A percentile compares a stretch with the other conserved stretches of the same genome.
Evolutionary conservation across 441 rosid species (phyloP).

Genomic region (Populus hybrid): DNA sequence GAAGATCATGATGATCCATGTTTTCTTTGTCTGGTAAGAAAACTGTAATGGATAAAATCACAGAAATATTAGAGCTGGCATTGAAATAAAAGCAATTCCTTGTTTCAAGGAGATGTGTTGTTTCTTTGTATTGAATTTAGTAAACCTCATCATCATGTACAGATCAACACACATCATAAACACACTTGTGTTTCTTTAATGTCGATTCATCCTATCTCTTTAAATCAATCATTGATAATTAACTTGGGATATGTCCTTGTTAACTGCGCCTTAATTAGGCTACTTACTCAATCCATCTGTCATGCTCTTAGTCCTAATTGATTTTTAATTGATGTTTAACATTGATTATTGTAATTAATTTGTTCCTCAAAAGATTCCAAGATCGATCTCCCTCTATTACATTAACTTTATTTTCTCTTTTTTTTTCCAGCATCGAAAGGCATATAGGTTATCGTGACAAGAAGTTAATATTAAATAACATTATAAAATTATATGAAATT

Average conservation of each 20-base stretch:
- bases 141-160: neutral
- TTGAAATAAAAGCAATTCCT: conserved; percentile 20
- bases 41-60: neutral
- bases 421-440: too few relatives aligned
- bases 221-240: neutral
- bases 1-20: conserved; percentile 16
- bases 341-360: too few relatives aligned
- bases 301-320: neutral
- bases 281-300: neutral
- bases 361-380: too few relatives aligned
- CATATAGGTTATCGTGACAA: neutral
- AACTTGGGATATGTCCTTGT: neutral
- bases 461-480: neutral
- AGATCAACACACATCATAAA: conserved; percentile 13
- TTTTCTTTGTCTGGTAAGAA: conserved; percentile 4
- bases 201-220: neutral
- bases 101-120: conserved; percentile 26
- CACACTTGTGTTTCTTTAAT: neutral
- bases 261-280: neutral
- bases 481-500: too few relatives aligned
- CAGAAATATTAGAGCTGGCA: conserved; percentile 11
- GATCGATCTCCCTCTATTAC: too few relatives aligned
- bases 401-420: too few relatives aligned
- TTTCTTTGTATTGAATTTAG: conserved; percentile 9
- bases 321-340: too few relatives aligned